Conservation (phyloP, 805 yeast species). For the Wilhelminamyces savonicus region DNA sequence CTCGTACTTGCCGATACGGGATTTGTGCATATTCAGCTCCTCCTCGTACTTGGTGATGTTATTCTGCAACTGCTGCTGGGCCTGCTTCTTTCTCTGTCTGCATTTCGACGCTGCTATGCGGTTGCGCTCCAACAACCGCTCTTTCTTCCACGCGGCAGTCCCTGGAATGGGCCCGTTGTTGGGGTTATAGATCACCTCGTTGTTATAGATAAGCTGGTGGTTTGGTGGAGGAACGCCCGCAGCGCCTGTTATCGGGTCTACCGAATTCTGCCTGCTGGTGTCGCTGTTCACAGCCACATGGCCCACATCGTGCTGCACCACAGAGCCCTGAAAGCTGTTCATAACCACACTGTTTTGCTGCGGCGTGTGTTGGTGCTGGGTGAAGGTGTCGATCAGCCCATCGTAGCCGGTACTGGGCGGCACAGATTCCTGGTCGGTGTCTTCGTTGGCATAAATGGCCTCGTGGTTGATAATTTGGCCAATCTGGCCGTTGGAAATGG, state of each 20-base stretch:
- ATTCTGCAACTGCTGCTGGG: slow-evolving; percentile 60
- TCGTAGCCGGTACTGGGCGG: too few relatives aligned
- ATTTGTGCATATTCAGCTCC: slow-evolving; percentile 30
- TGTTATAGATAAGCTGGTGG: slow-evolving; percentile 46
- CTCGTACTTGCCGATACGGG: slow-evolving; percentile 16
- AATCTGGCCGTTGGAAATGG: slow-evolving; percentile 81
- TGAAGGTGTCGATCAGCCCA: slow-evolving; percentile 13
- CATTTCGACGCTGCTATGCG: slow-evolving; percentile 67
- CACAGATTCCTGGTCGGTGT: too few relatives aligned
- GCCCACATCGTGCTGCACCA: too few relatives aligned
- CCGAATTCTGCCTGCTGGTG: slow-evolving; percentile 1
- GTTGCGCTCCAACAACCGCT: slow-evolving; percentile 53
- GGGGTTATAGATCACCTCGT: slow-evolving; percentile 49
- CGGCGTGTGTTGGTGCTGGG: slow-evolving; percentile 1
- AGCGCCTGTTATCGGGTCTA: slow-evolving; percentile 4
- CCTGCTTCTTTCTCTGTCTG: slow-evolving; percentile 61
- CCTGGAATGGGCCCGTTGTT: slow-evolving; percentile 56
- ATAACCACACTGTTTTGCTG: neutral
- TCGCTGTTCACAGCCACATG: too few relatives aligned
- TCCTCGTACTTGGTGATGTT: slow-evolving; percentile 45
- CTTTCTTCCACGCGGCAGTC: slow-evolving; percentile 62
- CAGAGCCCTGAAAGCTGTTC: slow-evolving; percentile 1
- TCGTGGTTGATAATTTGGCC: slow-evolving; percentile 59
- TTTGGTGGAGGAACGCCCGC: slow-evolving; percentile 46
- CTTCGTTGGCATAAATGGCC: slow-evolving; percentile 27